phyloP scores from a whole-genome alignment of 2,329 filamentous ascomycete species.

The Cladosporium sp. region DNA sequence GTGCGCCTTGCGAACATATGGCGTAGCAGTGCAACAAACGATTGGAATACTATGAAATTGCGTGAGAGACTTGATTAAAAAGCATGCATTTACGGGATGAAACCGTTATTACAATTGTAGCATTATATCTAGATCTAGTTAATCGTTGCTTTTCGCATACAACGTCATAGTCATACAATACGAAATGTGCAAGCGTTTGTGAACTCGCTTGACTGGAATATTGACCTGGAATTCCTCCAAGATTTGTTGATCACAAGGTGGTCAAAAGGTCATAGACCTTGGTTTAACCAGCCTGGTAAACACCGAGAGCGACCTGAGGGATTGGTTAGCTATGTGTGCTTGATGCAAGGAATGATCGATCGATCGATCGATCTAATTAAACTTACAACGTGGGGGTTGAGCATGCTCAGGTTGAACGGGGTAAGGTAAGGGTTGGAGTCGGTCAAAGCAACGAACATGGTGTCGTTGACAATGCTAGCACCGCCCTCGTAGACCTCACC shows the following conservation, averaged over 20 bases:
- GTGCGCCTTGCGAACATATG: too few species aligned
- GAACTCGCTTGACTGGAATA: neutral
- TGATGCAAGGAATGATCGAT: too few species aligned
- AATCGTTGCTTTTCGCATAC: constrained; percentile 5
- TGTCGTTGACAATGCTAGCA: constrained; percentile 62
- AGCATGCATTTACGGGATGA: too few species aligned
- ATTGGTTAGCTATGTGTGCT: too few species aligned
- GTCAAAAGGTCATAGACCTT: too few species aligned
- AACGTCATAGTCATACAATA: constrained; percentile 1
- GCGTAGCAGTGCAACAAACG: too few species aligned
- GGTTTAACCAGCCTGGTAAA: constrained; percentile 68
- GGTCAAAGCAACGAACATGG: constrained; percentile 72
- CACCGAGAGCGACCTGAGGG: constrained; percentile 50
- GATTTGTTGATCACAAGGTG: neutral
- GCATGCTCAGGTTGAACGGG: constrained; percentile 66
- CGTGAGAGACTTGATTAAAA: too few species aligned
- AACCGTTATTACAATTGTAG: too few species aligned
- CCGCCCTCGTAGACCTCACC: constrained; percentile 61
- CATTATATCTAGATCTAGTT: neutral
- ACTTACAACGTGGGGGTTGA: constrained; percentile 64
- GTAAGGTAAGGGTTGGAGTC: constrained; percentile 63
- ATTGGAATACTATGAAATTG: too few species aligned
- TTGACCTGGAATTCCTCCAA: neutral
- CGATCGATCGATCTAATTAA: too few species aligned
- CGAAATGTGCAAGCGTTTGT: constrained; percentile 1